Percentiles rank a stretch among this genome's conserved stretches.
Conservation (phyloP, 2,329 filamentous ascomycete genomes). For the Metarhizium brunneum region DNA sequence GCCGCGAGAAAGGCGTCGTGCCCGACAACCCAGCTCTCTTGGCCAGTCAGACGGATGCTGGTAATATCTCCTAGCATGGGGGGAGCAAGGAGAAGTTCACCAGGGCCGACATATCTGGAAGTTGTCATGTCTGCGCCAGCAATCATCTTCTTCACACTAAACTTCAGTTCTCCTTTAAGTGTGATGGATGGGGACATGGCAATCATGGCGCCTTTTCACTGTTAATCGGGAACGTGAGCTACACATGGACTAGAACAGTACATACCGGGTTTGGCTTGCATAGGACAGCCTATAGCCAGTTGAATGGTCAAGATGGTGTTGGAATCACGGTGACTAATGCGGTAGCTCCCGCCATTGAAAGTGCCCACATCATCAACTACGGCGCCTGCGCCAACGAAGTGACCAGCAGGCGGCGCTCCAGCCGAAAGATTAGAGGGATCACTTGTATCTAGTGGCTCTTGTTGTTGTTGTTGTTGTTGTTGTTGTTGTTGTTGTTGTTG, state of each 20-base stretch:
- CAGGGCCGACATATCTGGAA: slow-evolving; percentile 79
- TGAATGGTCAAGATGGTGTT: slow-evolving; percentile 88
- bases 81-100: slow-evolving; percentile 80
- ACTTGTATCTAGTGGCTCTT: slow-evolving; percentile 13
- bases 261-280: slow-evolving; percentile 67
- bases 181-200: slow-evolving; percentile 87
- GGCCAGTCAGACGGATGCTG: slow-evolving; percentile 62
- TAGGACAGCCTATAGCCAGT: slow-evolving; percentile 77
- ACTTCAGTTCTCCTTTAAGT: slow-evolving; percentile 73
- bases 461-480: slow-evolving; percentile 14
- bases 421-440: slow-evolving; percentile 23
- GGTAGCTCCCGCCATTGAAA: slow-evolving; percentile 92
- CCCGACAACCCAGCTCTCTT: slow-evolving; percentile 74
- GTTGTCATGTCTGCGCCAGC: slow-evolving; percentile 69
- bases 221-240: not conserved
- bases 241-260: not conserved
- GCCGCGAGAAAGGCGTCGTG: slow-evolving; percentile 78
- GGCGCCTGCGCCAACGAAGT: slow-evolving; percentile 54
- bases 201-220: slow-evolving; percentile 65
- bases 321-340: slow-evolving; percentile 83
- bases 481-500: slow-evolving; percentile 13
- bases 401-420: slow-evolving; percentile 33
- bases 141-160: slow-evolving; percentile 86
- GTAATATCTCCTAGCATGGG: slow-evolving; percentile 76
- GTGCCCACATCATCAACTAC: slow-evolving; percentile 81